Evolutionary conservation across 306 rosid species (phyloP).

Genomic region (Ammopiptanthus mongolicus): DNA sequence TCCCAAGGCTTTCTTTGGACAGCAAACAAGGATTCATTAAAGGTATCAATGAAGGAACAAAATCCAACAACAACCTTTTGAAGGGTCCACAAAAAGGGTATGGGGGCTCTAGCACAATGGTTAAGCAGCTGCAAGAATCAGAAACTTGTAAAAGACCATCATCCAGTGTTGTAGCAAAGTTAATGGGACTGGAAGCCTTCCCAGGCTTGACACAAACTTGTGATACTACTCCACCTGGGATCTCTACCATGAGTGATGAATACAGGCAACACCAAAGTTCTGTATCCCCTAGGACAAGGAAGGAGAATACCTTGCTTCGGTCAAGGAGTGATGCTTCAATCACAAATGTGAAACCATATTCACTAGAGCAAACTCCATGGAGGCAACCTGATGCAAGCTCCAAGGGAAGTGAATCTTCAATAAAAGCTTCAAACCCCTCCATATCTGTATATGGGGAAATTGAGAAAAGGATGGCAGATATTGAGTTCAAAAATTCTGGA

Average conservation of each 20-base stretch:
- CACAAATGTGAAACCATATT: constrained; percentile 26
- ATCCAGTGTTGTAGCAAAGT: constrained; percentile 70
- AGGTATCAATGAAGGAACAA: constrained; percentile 39
- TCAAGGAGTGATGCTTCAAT: constrained; percentile 37
- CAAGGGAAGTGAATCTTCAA: constrained; percentile 40
- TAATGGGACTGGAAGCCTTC: constrained; percentile 84
- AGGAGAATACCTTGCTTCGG: constrained; percentile 23
- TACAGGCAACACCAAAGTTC: constrained; percentile 33
- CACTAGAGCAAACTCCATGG: too few relatives aligned
- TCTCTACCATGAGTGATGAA: constrained; percentile 29
- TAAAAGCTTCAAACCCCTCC: constrained; percentile 34
- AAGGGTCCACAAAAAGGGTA: constrained; percentile 41
- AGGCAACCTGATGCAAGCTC: constrained; percentile 40
- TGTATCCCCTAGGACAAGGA: constrained; percentile 29
- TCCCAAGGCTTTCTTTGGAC: constrained; percentile 92
- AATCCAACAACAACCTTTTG: constrained; percentile 27
- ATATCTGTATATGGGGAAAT: constrained; percentile 80
- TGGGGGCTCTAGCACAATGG: constrained; percentile 25
- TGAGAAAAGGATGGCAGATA: constrained; percentile 74
- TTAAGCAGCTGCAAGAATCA: constrained; percentile 51
- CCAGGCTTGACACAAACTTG: constrained; percentile 39
- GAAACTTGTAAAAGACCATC: constrained; percentile 52
- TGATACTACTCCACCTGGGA: constrained; percentile 27
- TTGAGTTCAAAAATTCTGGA: constrained; percentile 87
- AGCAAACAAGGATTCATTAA: constrained; percentile 53